These are phyloP conservation scores for Xylaria telfairii DNA, from an alignment of 495 filamentous ascomycete genomes.

Conservation along the genomic window DNA sequence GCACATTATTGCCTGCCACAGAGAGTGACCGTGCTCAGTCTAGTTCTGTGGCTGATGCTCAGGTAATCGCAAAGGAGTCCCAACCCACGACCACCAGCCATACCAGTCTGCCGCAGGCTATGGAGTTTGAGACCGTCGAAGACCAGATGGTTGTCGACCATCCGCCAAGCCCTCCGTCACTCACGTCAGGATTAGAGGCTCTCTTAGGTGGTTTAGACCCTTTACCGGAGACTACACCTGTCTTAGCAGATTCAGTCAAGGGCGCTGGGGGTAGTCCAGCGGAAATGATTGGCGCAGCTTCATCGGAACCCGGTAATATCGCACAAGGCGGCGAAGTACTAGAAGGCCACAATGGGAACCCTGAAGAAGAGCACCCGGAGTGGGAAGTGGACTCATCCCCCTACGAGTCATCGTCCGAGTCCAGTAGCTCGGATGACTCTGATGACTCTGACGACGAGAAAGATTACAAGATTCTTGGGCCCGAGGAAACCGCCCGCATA, in stretches of 20 bases:
- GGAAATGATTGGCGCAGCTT: not conserved
- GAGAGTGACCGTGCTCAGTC: slow-evolving; percentile 16
- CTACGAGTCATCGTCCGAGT: slow-evolving; percentile 53
- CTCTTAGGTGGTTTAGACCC: slow-evolving; percentile 48
- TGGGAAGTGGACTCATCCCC: slow-evolving; percentile 71
- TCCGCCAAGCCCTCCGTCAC: slow-evolving; percentile 38
- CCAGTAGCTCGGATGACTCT: slow-evolving; percentile 60
- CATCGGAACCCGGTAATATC: slow-evolving; percentile 19
- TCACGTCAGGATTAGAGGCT: slow-evolving; percentile 55
- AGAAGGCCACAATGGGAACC: slow-evolving; percentile 29
- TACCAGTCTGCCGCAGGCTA: not conserved
- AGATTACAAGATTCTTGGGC: slow-evolving; percentile 71
- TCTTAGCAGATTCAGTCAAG: not conserved
- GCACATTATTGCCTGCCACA: slow-evolving; percentile 12
- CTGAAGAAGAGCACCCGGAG: slow-evolving; percentile 46
- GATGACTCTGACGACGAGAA: slow-evolving; percentile 71
- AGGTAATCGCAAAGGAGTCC: slow-evolving; percentile 21
- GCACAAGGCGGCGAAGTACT: slow-evolving; percentile 25
- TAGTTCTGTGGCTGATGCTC: slow-evolving; percentile 11
- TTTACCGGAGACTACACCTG: slow-evolving; percentile 18
- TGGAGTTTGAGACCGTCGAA: not conserved
- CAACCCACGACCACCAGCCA: slow-evolving; percentile 11
- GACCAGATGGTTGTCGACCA: slow-evolving; percentile 20
- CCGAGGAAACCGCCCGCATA: slow-evolving; percentile 78
- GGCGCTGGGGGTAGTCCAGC: not conserved